Evolutionary conservation across 2,329 filamentous ascomycete genomes (phyloP).

Genomic region (Neospermospora avenae): DNA sequence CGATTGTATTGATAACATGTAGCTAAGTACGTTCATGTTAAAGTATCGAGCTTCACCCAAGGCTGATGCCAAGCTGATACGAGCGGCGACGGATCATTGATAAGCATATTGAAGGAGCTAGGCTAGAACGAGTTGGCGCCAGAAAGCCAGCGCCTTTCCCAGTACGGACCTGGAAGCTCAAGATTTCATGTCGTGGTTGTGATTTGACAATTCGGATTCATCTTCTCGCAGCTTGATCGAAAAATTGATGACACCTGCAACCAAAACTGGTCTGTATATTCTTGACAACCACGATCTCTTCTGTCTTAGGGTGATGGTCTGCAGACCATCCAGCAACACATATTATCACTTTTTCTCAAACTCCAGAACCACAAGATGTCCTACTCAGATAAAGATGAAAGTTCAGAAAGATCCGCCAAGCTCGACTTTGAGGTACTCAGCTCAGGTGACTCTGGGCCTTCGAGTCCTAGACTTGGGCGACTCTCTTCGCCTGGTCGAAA

Average conservation of each 20-base stretch:
- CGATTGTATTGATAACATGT: background rate
- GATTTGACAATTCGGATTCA: background rate
- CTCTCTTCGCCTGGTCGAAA: constrained; percentile 59
- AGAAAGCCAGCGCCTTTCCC: constrained; percentile 5
- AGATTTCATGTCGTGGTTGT: background rate
- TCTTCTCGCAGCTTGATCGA: constrained; percentile 1
- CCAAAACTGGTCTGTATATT: background rate
- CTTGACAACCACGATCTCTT: constrained; percentile 16
- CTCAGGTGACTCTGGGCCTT: constrained; percentile 14
- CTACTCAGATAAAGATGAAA: too few species aligned
- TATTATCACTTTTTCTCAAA: background rate
- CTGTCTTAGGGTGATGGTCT: constrained; percentile 27
- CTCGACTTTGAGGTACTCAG: constrained; percentile 27
- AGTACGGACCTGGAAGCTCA: constrained; percentile 13
- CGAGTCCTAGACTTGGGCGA: constrained; percentile 30
- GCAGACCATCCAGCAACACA: constrained; percentile 25
- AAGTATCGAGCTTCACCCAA: constrained; percentile 5
- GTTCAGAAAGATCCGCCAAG: constrained; percentile 11
- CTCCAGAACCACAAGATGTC: constrained; percentile 2
- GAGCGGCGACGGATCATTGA: constrained; percentile 3
- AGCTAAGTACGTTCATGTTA: background rate
- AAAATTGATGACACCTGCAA: constrained; percentile 13
- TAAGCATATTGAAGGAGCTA: constrained; percentile 9
- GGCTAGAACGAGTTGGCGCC: background rate
- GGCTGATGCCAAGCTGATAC: constrained; percentile 8